phyloP scores from a whole-genome alignment of 371 early-diverging fungal species.

The Mortierella sp. region DNA sequence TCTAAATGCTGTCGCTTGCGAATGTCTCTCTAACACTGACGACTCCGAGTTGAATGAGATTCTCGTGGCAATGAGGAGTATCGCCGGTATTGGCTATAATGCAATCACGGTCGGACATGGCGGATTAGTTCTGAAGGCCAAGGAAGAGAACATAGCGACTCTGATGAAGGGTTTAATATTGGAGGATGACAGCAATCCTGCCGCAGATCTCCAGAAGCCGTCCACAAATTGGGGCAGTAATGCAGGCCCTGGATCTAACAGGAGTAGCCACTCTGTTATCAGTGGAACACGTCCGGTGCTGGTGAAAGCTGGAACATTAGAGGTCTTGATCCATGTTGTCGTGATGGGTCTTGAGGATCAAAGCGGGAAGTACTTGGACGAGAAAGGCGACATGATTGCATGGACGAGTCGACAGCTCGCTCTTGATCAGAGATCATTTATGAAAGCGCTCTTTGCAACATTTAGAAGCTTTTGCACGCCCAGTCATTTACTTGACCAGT shows the following conservation, averaged over 20 bases:
- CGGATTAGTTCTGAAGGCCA: constrained; percentile 50
- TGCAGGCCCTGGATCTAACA: constrained; percentile 9
- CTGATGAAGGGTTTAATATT: constrained; percentile 23
- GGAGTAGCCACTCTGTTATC: constrained; percentile 19
- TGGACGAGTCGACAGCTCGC: constrained; percentile 40
- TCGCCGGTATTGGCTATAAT: constrained; percentile 52
- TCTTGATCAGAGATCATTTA: constrained; percentile 65
- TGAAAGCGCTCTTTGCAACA: constrained; percentile 66
- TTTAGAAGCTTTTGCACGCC: constrained; percentile 69
- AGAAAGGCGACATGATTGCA: constrained; percentile 59
- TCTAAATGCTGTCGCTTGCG: constrained; percentile 47
- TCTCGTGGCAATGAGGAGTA: constrained; percentile 45
- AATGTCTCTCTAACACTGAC: constrained; percentile 36
- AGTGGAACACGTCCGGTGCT: constrained; percentile 37
- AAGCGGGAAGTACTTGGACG: constrained; percentile 59
- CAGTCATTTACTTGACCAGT: constrained; percentile 62
- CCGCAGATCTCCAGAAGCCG: background rate
- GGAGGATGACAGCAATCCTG: constrained; percentile 11
- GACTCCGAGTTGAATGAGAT: constrained; percentile 19
- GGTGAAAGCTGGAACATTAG: constrained; percentile 68
- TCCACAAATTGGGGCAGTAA: background rate
- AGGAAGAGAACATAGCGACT: constrained; percentile 28
- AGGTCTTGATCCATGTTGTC: constrained; percentile 65
- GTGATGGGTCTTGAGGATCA: constrained; percentile 64
- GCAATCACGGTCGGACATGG: constrained; percentile 48